A percentile compares a stretch with the other conserved stretches of the same genome.
Conservation (phyloP, 2,329 filamentous ascomycete genomes). For the Aspergillus persii region DNA sequence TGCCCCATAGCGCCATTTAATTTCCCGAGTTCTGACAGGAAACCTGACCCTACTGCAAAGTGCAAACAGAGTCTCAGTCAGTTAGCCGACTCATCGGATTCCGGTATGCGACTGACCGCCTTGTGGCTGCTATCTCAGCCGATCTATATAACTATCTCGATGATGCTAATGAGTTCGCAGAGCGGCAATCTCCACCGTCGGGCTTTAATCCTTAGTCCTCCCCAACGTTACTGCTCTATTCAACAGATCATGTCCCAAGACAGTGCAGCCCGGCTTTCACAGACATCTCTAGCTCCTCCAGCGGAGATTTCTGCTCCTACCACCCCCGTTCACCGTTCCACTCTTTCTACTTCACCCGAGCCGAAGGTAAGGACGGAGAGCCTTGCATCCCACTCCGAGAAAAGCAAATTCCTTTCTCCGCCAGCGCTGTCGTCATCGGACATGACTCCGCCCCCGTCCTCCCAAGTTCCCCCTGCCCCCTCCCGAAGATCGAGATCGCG, state of each 20-base stretch:
- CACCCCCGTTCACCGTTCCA: constrained; percentile 32
- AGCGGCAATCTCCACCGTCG: constrained; percentile 21
- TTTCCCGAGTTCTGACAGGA: neutral
- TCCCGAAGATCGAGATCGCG: constrained; percentile 42
- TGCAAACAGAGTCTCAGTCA: neutral
- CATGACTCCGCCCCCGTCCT: constrained; percentile 64
- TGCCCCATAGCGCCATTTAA: neutral
- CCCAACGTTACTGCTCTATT: constrained; percentile 4
- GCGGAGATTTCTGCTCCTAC: constrained; percentile 38
- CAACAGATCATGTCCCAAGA: constrained; percentile 32
- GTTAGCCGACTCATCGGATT: constrained; percentile 1
- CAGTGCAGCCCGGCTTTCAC: constrained; percentile 26
- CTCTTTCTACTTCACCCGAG: constrained; percentile 38
- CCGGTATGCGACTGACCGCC: constrained; percentile 28
- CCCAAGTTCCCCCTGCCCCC: constrained; percentile 51
- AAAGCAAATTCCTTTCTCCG: constrained; percentile 39
- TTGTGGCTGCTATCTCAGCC: neutral
- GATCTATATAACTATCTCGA: constrained; percentile 3
- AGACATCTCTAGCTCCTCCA: constrained; percentile 37
- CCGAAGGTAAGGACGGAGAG: constrained; percentile 28
- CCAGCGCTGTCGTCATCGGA: constrained; percentile 48
- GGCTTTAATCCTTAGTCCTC: constrained; percentile 11
- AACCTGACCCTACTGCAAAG: neutral
- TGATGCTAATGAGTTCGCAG: constrained; percentile 21
- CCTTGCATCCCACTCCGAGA: constrained; percentile 34